Base-by-base conservation (phyloP, 495 filamentous ascomycete species). In the Penicillium cosmopolitanum region DNA sequence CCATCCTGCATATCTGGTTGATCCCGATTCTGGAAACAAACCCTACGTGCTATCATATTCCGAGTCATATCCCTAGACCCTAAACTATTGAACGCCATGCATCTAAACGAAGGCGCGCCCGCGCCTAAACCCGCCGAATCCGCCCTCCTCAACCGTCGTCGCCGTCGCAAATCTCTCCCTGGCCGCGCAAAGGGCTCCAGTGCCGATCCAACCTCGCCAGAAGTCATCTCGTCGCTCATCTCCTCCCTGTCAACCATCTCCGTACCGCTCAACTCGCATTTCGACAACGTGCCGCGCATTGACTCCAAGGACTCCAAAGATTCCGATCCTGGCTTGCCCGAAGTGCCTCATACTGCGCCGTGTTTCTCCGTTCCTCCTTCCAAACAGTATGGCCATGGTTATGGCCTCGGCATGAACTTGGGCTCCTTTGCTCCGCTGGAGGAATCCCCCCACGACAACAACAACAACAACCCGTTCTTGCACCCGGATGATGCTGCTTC, bases 141-240 rank as follows among this genome's bases (percentile, higher is more conserved):
- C 25, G 64, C 75, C 57, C 67, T 74, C 64, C 64, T 74, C 50
- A 74, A 60, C 55, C 73, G 57, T 51, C 71, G 63, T 28, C 70
- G 75, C 57, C 77, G 74, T 64, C 77, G 73, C 66, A 76, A 75
- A 64, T 77, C 74, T 28, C 63, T 75, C 36, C 71, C 74, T 55
- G 60, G 66, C 53, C 77, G 72, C 56, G 64, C 66, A 16, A 71
- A 70, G 42, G 64, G 66, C 8, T 34, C 66, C 23, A 70, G 63
- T 57, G 60, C 72, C 12, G 74, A 79, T 57, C 85, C 91, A 47
- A 88, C 90, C 2, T 95, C 93, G 13, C 92, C 95, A 25, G 93
- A 96, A 73, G 90, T 98, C 50, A 98, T 98, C 60, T 93, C 90
- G 51, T 92, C 90, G 40, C 81, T 98, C 52, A 96, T 98, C 72